phyloP scores from a whole-genome alignment of 192 early-diverging fungal genomes.

The Diversispora eburnea region DNA sequence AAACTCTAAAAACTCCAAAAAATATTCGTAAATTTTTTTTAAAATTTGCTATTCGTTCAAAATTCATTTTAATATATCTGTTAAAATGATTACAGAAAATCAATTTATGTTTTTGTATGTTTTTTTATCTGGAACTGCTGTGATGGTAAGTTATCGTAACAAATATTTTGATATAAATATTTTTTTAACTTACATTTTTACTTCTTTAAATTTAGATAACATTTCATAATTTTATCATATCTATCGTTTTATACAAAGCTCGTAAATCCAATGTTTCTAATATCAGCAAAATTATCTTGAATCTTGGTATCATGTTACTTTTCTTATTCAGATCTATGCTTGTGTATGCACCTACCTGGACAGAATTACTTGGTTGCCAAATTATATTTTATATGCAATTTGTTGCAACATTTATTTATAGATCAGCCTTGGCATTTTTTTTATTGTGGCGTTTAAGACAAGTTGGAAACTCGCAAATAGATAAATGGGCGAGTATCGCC shows the following conservation, averaged over 20 bases:
- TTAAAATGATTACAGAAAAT: too few relatives aligned
- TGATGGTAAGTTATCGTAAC: too few relatives aligned
- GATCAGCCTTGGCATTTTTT: not conserved
- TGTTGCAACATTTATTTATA: too few relatives aligned
- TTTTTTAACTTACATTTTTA: too few relatives aligned
- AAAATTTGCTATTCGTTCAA: too few relatives aligned
- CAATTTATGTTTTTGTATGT: too few relatives aligned
- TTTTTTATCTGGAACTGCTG: too few relatives aligned
- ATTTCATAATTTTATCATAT: constrained; percentile 6
- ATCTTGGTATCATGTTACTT: not conserved
- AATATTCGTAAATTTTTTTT: too few relatives aligned
- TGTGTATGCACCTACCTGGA: not conserved
- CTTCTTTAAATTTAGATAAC: not conserved
- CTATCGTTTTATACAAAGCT: not conserved
- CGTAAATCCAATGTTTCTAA: constrained; percentile 7
- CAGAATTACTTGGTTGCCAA: not conserved
- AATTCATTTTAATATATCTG: too few relatives aligned
- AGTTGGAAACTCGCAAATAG: not conserved
- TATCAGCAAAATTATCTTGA: constrained; percentile 22
- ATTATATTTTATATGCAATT: not conserved
- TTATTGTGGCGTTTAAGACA: constrained; percentile 22
- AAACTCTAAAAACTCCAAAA: too few relatives aligned
- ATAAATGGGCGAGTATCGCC: not conserved
- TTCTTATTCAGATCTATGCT: not conserved
- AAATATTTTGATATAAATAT: too few relatives aligned